Conservation (phyloP, 139 green algal species). For the Trebouxia sp. region DNA sequence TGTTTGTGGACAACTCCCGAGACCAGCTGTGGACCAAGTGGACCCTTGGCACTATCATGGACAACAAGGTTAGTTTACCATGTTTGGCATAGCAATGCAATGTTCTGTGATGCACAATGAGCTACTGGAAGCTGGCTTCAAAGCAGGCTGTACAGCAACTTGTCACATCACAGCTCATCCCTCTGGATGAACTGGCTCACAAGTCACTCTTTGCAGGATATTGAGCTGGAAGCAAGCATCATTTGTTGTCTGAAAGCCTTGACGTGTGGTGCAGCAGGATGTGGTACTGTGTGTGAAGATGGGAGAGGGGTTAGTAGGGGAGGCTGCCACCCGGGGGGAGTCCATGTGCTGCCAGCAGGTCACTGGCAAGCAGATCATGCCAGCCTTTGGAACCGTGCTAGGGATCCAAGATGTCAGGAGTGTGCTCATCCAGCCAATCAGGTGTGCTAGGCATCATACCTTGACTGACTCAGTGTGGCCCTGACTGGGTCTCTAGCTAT, state of each 20-base stretch:
- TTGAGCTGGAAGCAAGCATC: too few relatives aligned
- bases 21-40: slow-evolving; percentile 55
- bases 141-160: too few relatives aligned
- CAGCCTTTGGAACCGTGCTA: not conserved
- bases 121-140: too few relatives aligned
- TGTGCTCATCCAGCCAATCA: slow-evolving; percentile 3
- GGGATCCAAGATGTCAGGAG: not conserved
- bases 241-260: too few relatives aligned
- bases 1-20: slow-evolving; percentile 53
- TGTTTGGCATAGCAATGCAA: too few relatives aligned
- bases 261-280: not conserved
- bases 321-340: slow-evolving; percentile 11
- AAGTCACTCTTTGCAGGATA: too few relatives aligned
- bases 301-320: slow-evolving; percentile 7
- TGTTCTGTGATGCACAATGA: too few relatives aligned
- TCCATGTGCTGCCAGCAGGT: not conserved
- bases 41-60: slow-evolving; percentile 20
- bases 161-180: too few relatives aligned
- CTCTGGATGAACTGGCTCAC: too few relatives aligned
- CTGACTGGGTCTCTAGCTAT: too few relatives aligned
- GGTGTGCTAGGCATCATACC: too few relatives aligned
- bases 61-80: slow-evolving; percentile 16
- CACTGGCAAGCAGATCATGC: not conserved
- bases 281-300: slow-evolving; percentile 19
- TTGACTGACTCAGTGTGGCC: too few relatives aligned